phyloP scores from a whole-genome alignment of 1,284 basidiomycete genomes.

The Megacollybia platyphylla region DNA sequence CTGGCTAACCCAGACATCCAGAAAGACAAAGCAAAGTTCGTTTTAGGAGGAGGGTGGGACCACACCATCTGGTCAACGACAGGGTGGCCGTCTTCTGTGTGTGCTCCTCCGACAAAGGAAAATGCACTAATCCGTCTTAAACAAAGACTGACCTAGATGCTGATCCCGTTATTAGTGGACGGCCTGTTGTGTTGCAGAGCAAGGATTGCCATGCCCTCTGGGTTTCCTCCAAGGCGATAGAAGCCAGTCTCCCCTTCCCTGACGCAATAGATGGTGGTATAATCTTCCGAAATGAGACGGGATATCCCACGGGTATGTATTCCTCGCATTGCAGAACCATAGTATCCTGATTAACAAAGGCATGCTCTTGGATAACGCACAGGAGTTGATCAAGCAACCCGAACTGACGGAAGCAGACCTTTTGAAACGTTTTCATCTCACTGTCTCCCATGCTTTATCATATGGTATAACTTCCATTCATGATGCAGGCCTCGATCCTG shows the following conservation, averaged over 20 bases:
- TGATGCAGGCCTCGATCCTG: conserved; percentile 66
- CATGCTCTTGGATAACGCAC: conserved; percentile 62
- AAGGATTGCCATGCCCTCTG: conserved; percentile 87
- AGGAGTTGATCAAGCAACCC: conserved; percentile 51
- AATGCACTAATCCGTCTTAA: neutral
- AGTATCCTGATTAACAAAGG: conserved; percentile 22
- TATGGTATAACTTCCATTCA: conserved; percentile 73
- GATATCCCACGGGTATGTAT: conserved; percentile 60
- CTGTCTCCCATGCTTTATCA: conserved; percentile 56
- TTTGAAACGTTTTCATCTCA: conserved; percentile 46
- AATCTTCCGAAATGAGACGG: conserved; percentile 56
- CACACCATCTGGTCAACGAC: conserved; percentile 66
- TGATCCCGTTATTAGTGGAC: conserved; percentile 53
- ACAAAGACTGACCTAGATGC: conserved; percentile 58
- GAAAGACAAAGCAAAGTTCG: conserved; percentile 44
- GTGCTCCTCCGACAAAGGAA: conserved; percentile 10
- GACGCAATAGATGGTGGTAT: conserved; percentile 67
- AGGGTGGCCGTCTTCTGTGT: conserved; percentile 66
- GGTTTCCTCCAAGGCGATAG: conserved; percentile 59
- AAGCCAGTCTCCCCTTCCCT: conserved; percentile 48
- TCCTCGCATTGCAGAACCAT: neutral
- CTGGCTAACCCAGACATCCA: conserved; percentile 39
- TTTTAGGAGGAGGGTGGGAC: conserved; percentile 87
- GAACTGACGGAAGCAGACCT: conserved; percentile 53
- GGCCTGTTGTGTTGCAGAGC: conserved; percentile 65